These are phyloP conservation scores for Lagenidium giganteum DNA, from an alignment of 352 stramenopile genomes.

Conservation along the genomic window DNA sequence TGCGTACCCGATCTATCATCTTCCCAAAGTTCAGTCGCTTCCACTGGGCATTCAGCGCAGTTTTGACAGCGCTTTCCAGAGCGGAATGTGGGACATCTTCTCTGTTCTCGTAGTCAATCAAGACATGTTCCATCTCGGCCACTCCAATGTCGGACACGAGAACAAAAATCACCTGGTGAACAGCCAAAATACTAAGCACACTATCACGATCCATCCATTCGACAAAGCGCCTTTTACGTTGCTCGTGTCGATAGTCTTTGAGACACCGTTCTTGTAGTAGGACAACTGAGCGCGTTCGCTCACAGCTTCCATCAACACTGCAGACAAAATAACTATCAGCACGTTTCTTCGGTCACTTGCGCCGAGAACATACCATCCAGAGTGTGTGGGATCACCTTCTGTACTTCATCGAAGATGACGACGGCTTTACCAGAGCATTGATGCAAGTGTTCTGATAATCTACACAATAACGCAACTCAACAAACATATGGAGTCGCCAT, in stretches of 20 bases:
- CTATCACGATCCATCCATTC: no score
- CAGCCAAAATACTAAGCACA: slow-evolving; percentile 7
- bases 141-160: slow-evolving; percentile 88
- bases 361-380: slow-evolving; percentile 57
- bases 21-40: slow-evolving; percentile 87
- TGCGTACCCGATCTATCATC: slow-evolving; percentile 77
- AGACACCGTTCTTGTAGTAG: slow-evolving; percentile 67
- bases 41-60: slow-evolving; percentile 79
- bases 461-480: neutral
- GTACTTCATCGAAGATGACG: slow-evolving; percentile 89
- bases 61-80: slow-evolving; percentile 75
- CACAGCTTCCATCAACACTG: slow-evolving; percentile 75
- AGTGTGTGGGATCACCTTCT: slow-evolving; percentile 88
- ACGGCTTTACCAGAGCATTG: slow-evolving; percentile 83
- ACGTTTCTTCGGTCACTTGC: no score
- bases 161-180: slow-evolving; percentile 75
- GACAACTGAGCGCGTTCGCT: slow-evolving; percentile 64
- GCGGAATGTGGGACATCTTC: slow-evolving; percentile 52
- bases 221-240: slow-evolving; percentile 32
- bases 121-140: slow-evolving; percentile 74
- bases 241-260: slow-evolving; percentile 61
- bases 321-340: slow-evolving; percentile 1
- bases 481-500: neutral
- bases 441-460: slow-evolving; percentile 51
- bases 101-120: slow-evolving; percentile 76